These are phyloP conservation scores for Aegilops sharonensis DNA, from an alignment of 176 grass and related monocot species.

Conservation along the genomic window DNA sequence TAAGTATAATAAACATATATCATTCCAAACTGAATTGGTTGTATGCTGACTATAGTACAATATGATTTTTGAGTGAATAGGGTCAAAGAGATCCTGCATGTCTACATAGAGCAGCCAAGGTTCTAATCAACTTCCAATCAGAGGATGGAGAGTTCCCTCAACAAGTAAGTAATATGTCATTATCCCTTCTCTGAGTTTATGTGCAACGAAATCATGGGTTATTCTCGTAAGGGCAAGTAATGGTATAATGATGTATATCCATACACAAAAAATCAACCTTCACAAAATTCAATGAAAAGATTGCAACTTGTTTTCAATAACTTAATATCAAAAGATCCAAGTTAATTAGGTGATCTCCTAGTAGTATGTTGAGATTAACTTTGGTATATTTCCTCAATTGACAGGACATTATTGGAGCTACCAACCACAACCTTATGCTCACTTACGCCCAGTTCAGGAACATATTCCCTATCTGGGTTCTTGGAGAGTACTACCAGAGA, in stretches of 20 bases:
- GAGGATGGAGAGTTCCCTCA: slow-evolving; percentile 3
- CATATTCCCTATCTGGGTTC: slow-evolving; percentile 69
- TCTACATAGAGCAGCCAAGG: slow-evolving; percentile 9
- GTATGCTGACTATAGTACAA: neutral
- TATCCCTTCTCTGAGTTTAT: too few relatives aligned
- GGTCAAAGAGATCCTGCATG: neutral
- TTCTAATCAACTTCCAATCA: neutral
- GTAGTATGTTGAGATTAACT: neutral
- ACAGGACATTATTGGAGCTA: slow-evolving; percentile 64
- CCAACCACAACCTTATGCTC: slow-evolving; percentile 51
- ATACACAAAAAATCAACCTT: neutral
- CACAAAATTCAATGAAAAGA: neutral
- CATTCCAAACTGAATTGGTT: neutral
- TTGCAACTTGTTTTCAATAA: neutral
- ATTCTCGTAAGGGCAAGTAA: too few relatives aligned
- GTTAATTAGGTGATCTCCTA: neutral
- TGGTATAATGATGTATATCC: neutral
- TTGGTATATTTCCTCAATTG: neutral
- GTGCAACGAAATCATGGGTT: neutral
- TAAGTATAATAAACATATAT: neutral
- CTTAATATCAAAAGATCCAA: neutral
- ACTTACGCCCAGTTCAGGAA: slow-evolving; percentile 49
- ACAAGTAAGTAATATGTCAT: neutral
- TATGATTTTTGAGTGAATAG: neutral
- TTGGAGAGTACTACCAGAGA: slow-evolving; percentile 42